These are phyloP conservation scores for Medicago ruthenica DNA, from an alignment of 306 rosid species.

Conservation along the genomic window DNA sequence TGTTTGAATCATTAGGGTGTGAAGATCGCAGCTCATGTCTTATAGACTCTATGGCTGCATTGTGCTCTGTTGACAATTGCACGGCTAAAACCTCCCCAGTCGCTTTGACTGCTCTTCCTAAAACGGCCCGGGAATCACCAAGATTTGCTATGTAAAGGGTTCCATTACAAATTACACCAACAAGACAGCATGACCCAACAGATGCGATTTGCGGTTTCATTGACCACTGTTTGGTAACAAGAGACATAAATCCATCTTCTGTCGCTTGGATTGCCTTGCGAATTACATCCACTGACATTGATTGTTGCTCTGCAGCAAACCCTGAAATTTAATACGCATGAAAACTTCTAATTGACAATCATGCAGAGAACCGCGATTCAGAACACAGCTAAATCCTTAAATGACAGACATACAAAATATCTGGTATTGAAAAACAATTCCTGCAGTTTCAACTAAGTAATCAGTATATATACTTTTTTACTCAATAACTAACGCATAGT, in stretches of 20 bases:
- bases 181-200: constrained; percentile 94
- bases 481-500: not conserved
- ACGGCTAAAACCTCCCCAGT: constrained; percentile 84
- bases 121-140: constrained; percentile 94
- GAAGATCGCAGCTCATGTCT: constrained; percentile 82
- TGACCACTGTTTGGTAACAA: constrained; percentile 77
- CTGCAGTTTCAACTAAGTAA: not conserved
- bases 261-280: constrained; percentile 94
- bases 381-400: constrained; percentile 1
- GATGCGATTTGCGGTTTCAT: constrained; percentile 84
- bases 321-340: constrained; percentile 55
- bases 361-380: constrained; percentile 9
- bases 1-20: constrained; percentile 83
- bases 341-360: not conserved
- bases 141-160: constrained; percentile 76
- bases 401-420: not conserved
- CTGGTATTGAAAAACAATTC: constrained; percentile 17
- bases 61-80: constrained; percentile 86
- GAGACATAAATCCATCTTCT: constrained; percentile 80
- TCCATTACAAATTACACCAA: constrained; percentile 77
- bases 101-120: constrained; percentile 79
- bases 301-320: constrained; percentile 77
- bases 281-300: constrained; percentile 78
- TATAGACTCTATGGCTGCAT: constrained; percentile 76
- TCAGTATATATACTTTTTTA: not conserved